Base-by-base conservation (phyloP, 352 stramenopile species). In the Albugo candida region DNA sequence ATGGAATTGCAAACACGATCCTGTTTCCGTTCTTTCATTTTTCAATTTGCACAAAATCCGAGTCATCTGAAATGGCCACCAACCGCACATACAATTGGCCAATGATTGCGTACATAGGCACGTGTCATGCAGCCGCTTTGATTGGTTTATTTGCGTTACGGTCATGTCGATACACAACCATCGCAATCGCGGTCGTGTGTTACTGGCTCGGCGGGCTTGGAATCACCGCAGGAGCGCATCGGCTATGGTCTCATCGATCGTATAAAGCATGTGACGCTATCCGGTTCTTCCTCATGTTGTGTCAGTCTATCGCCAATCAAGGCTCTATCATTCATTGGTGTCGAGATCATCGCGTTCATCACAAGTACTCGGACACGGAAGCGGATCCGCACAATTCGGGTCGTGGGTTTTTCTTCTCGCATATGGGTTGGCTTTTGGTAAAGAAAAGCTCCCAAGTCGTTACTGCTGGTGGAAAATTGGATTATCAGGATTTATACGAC, bases 401-500 rank as follows among this genome's bases (percentile, higher is more conserved):
- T 20, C 76, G 92, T n/a, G 95, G 95, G 39, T 98, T 99, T 60
- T 99, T 98, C 75, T 98, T 97, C 60, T 83, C 95, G 11, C 95
- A 99, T 72, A 97, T 99, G 75, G 95, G 95, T 46, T 99, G 95
- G 95, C 63, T 99, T 12, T 81, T 97, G 31, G 71, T 98, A 19
- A 98, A 98, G 73, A 98, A 98, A 64, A 83, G 98, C 64, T 68
- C 71, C 1, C 76, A 78, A 35, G 87, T 98, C 47, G 61, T 94
- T 20, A 81, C 91, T 20, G 78, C 78, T 35, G 77, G 80, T 38
- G 78, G 70, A 13, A 95, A 97, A 58, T 80, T 98, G 56, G 95
- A 97, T 64, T 98, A 95, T 60, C 82, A 87, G 44, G 95, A 99
- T 55, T 63, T 99, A n/a, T 77, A 91, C 61, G 88, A 85, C 40